Evolutionary conservation across 2,329 filamentous ascomycete species (phyloP).

Genomic region (Calonectria pteridis): DNA sequence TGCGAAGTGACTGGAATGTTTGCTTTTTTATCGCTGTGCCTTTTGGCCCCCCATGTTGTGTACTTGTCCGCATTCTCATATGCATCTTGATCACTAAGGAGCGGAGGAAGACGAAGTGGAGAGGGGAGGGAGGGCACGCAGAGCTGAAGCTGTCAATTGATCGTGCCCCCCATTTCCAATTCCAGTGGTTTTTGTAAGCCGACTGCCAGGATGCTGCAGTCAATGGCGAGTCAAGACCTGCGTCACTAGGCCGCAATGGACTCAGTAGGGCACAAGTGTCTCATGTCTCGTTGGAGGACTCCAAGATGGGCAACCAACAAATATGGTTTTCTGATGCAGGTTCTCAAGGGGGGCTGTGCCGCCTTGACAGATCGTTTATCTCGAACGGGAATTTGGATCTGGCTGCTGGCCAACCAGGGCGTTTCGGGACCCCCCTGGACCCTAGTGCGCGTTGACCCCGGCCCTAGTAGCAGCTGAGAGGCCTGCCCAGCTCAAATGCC

Average conservation of each 20-base stretch:
- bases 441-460: slow-evolving; percentile 34
- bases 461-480: slow-evolving; percentile 18
- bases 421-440: slow-evolving; percentile 12
- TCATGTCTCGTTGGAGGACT: slow-evolving; percentile 2
- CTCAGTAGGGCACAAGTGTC: neutral
- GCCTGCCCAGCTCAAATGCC: slow-evolving; percentile 28
- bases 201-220: slow-evolving; percentile 13
- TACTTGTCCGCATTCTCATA: neutral
- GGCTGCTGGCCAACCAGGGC: slow-evolving; percentile 38
- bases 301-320: neutral
- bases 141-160: slow-evolving; percentile 2
- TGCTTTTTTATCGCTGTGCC: neutral
- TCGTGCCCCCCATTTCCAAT: slow-evolving; percentile 1
- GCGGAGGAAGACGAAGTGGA: neutral
- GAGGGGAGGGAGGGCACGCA: neutral
- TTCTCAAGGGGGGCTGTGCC: slow-evolving; percentile 7
- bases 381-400: slow-evolving; percentile 39
- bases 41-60: neutral
- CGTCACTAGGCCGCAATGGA: neutral
- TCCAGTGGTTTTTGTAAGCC: slow-evolving; percentile 18
- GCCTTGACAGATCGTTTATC: slow-evolving; percentile 34
- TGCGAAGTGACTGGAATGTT: neutral
- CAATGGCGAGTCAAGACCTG: slow-evolving; percentile 17
- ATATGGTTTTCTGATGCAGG: neutral
- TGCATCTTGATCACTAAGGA: neutral